Evolutionary conservation across 805 yeast species (phyloP), one percentile per base, ranked within the genome.

Genomic region (Lachancea quebecensis): DNA sequence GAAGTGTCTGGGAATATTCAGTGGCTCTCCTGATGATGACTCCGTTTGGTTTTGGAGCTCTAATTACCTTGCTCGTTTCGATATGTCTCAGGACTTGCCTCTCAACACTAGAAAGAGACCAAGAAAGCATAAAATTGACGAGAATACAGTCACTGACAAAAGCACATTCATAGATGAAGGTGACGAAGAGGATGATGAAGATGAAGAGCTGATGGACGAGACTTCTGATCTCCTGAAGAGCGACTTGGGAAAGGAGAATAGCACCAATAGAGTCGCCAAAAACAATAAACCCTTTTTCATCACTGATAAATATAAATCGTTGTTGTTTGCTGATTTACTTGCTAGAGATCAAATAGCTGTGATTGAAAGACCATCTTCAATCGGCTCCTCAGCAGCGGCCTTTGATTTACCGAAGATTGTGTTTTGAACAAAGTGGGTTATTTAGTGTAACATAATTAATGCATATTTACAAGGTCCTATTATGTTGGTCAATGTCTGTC

Each of bases 11-110:
- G 96, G 95, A 12, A 63, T 85, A 10, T 86, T 85, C 58, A 58
- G 62, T 12, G 79, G 78, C 42, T 62, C 61, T 9, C 57, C 61
- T 3, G 64, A 66, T 30, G 52, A 65, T 1, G 56, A 67, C 30
- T 71, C 77, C 45, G 67, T 84, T 12, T 91, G 96, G 96, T 65
- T 88, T n/a, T 89, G 86, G 77, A 95, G 96, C 1, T 73, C 85
- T 16, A 77, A 77, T 42, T 91, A 96, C 95, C 53, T 90, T 12
- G 76, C 83, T 3, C 85, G 76, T 60, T 74, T 91, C 41, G 91
- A 91, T 62, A 65, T 85, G 51, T 62, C 73, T 8, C 59, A 71
- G 43, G 77, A 82, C 56, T 62, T 81, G 42, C 83, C 86, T 11
- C 63, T 73, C 43, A 62, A 51, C 32, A 60, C 53, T 12, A 50